A percentile compares a stretch with the other conserved stretches of the same genome.
Conservation (phyloP, 805 yeast species). For the Nakazawaea populi region DNA sequence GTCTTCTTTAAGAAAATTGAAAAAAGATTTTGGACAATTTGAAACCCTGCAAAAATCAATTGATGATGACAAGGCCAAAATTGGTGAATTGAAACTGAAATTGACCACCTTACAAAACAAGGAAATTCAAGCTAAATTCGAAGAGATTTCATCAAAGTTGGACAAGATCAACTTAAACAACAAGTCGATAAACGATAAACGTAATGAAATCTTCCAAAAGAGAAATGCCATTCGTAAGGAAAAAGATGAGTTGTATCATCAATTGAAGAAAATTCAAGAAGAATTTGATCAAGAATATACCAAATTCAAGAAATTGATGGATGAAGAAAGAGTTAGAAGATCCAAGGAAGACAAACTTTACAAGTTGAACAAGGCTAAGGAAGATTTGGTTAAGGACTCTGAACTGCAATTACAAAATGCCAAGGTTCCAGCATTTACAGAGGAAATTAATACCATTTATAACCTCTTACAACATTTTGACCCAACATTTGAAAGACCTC, state of each 20-base stretch:
- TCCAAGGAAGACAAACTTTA: slow-evolving; percentile 58
- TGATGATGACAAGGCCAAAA: slow-evolving; percentile 72
- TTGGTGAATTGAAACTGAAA: slow-evolving; percentile 67
- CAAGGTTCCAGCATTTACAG: slow-evolving; percentile 72
- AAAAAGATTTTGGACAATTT: slow-evolving; percentile 69
- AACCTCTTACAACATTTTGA: slow-evolving; percentile 69
- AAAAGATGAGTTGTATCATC: slow-evolving; percentile 62
- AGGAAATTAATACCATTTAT: slow-evolving; percentile 74
- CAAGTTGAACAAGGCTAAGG: slow-evolving; percentile 46
- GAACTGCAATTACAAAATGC: slow-evolving; percentile 70
- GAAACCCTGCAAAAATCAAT: slow-evolving; percentile 73
- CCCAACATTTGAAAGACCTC: slow-evolving; percentile 65
- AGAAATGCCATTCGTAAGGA: slow-evolving; percentile 62
- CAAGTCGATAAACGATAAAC: slow-evolving; percentile 60
- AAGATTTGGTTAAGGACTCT: slow-evolving; percentile 47
- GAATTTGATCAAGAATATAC: slow-evolving; percentile 74
- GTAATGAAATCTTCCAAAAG: slow-evolving; percentile 55
- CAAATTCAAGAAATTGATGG: slow-evolving; percentile 61
- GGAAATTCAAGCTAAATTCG: slow-evolving; percentile 65
- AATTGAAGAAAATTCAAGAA: slow-evolving; percentile 61
- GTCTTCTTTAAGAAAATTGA: slow-evolving; percentile 72
- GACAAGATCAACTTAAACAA: slow-evolving; percentile 56
- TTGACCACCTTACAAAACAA: slow-evolving; percentile 50
- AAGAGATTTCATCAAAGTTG: slow-evolving; percentile 61
- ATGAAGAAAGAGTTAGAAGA: slow-evolving; percentile 63